These are phyloP conservation scores for Diutina siamensis DNA, from an alignment of 1,139 yeast species.

Conservation along the genomic window DNA sequence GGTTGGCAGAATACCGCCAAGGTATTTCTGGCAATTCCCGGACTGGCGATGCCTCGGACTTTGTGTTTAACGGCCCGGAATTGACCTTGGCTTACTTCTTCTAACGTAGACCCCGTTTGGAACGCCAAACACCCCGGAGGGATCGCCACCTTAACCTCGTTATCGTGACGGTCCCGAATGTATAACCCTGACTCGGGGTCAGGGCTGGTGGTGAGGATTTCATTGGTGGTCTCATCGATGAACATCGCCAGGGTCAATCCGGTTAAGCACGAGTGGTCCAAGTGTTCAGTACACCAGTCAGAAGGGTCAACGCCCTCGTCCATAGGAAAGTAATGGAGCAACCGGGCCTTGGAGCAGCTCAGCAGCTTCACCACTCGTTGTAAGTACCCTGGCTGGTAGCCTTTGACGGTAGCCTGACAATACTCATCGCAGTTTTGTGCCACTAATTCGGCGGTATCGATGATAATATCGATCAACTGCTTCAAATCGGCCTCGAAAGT, in stretches of 20 bases:
- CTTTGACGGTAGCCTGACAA: constrained; percentile 17
- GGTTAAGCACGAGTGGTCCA: constrained; percentile 53
- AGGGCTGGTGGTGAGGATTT: constrained; percentile 17
- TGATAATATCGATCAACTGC: constrained; percentile 32
- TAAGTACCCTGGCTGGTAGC: constrained; percentile 27
- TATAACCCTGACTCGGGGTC: constrained; percentile 43
- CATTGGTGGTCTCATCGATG: constrained; percentile 24
- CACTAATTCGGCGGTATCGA: constrained; percentile 38
- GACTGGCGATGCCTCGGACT: constrained; percentile 32
- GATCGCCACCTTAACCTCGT: constrained; percentile 38
- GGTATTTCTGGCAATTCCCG: constrained; percentile 39
- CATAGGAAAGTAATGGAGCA: constrained; percentile 41
- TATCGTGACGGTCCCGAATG: constrained; percentile 36
- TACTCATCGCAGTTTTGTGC: constrained; percentile 44
- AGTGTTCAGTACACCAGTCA: constrained; percentile 58
- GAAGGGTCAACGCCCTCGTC: constrained; percentile 13
- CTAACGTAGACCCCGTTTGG: constrained; percentile 54
- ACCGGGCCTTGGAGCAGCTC: constrained; percentile 48
- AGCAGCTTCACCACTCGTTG: constrained; percentile 36
- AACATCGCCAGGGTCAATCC: constrained; percentile 49
- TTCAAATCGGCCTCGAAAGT: constrained; percentile 27
- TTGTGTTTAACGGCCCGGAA: constrained; percentile 55
- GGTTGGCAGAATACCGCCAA: constrained; percentile 61
- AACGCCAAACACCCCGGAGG: constrained; percentile 49
- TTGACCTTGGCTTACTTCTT: constrained; percentile 36